Evolutionary conservation across 2,329 filamentous ascomycete species (phyloP).

Genomic region (Aspergillus eucalypticola): DNA sequence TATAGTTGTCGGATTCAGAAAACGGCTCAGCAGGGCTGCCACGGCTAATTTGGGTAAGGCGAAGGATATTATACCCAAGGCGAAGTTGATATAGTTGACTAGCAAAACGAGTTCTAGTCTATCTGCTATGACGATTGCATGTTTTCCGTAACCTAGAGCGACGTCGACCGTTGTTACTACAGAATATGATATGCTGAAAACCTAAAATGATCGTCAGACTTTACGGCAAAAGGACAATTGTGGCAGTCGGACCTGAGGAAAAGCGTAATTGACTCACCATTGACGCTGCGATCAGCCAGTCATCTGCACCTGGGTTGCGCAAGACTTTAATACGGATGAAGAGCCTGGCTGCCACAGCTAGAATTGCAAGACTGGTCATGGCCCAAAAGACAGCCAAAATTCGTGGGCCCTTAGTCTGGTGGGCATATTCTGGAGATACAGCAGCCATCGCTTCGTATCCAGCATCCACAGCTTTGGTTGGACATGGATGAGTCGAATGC

Average conservation of each 20-base stretch:
- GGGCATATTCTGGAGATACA: conserved; percentile 12
- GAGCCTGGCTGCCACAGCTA: conserved; percentile 34
- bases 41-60: conserved; percentile 29
- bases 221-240: too few relatives aligned
- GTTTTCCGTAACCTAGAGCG: conserved; percentile 40
- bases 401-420: conserved; percentile 26
- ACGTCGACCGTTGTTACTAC: conserved; percentile 36
- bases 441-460: background rate
- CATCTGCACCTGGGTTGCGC: conserved; percentile 35
- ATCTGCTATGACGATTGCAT: conserved; percentile 32
- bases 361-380: conserved; percentile 29
- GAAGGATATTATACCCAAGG: conserved; percentile 29
- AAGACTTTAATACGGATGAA: conserved; percentile 32
- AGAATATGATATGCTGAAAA: conserved; percentile 8
- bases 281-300: conserved; percentile 37
- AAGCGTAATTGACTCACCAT: conserved; percentile 22
- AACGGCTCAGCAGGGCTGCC: conserved; percentile 24
- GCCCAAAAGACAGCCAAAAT: conserved; percentile 34
- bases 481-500: background rate
- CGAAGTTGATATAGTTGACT: conserved; percentile 25
- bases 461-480: background rate
- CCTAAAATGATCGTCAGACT: background rate
- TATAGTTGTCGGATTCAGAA: conserved; percentile 24
- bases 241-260: too few relatives aligned
- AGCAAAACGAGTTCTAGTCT: conserved; percentile 29